phyloP scores from a whole-genome alignment of 306 rosid species.

The Pterocarpus macrocarpus region DNA sequence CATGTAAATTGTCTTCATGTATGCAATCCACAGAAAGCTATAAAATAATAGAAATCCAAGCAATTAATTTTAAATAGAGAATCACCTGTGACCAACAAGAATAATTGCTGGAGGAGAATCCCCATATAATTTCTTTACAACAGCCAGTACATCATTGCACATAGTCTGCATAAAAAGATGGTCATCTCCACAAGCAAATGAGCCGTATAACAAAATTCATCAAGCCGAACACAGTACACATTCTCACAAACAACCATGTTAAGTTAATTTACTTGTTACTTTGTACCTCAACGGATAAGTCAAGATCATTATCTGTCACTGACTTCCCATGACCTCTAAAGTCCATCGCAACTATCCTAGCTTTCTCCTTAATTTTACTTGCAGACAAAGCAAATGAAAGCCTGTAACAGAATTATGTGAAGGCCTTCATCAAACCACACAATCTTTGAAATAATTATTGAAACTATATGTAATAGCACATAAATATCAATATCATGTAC shows the following conservation, averaged over 20 bases:
- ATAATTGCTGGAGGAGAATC: conserved; percentile 87
- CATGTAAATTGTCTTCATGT: background rate
- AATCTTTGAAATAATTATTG: conserved; percentile 29
- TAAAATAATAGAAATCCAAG: conserved; percentile 29
- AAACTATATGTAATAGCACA: background rate
- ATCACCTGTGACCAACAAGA: conserved; percentile 91
- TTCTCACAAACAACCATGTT: background rate
- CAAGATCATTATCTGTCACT: conserved; percentile 75
- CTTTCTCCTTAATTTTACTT: conserved; percentile 77
- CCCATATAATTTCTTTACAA: conserved; percentile 77
- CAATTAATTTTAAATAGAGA: conserved; percentile 30
- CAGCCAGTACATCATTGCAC: conserved; percentile 88
- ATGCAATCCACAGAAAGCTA: conserved; percentile 20
- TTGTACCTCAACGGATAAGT: conserved; percentile 84
- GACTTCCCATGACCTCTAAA: conserved; percentile 97
- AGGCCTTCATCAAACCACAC: conserved; percentile 38
- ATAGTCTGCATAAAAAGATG: conserved; percentile 74
- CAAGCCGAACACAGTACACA: conserved; percentile 18
- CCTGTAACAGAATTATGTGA: conserved; percentile 56
- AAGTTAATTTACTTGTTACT: conserved; percentile 23
- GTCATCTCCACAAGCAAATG: conserved; percentile 35
- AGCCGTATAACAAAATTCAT: conserved; percentile 31
- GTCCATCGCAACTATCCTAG: conserved; percentile 92
- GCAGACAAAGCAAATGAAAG: conserved; percentile 92
- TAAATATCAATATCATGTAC: background rate